A percentile compares a stretch with the other conserved stretches of the same genome.
These are phyloP conservation scores for Colletotrichum limetticola DNA, from an alignment of 2,329 filamentous ascomycete genomes.

Conservation along the genomic window DNA sequence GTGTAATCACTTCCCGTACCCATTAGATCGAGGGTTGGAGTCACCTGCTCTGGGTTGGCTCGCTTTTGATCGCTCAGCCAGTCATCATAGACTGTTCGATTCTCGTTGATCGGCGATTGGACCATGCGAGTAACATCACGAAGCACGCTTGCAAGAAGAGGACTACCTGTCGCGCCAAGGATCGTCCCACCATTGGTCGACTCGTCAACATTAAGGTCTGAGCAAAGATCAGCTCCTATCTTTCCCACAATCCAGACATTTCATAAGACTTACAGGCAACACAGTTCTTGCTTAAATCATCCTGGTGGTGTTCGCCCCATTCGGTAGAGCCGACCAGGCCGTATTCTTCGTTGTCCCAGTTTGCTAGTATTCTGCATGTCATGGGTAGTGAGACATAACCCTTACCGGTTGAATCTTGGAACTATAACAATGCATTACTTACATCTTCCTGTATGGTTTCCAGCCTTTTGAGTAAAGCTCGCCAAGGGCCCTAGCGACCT, in stretches of 20 bases:
- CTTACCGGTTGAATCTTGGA: too few relatives aligned
- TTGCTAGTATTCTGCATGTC: slow-evolving; percentile 63
- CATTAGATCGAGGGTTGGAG: slow-evolving; percentile 54
- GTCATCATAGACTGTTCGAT: slow-evolving; percentile 51
- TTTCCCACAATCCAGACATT: too few relatives aligned
- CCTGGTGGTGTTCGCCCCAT: slow-evolving; percentile 77
- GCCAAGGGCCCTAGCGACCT: too few relatives aligned
- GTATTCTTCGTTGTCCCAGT: slow-evolving; percentile 75
- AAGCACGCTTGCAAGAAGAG: slow-evolving; percentile 69
- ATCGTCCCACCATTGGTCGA: slow-evolving; percentile 63
- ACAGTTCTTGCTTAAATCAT: slow-evolving; percentile 61
- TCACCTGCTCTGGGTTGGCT: too few relatives aligned
- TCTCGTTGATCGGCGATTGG: slow-evolving; percentile 61
- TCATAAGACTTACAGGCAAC: too few relatives aligned
- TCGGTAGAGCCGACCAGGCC: slow-evolving; percentile 78
- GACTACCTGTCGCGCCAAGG: slow-evolving; percentile 67
- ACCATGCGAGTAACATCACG: slow-evolving; percentile 60
- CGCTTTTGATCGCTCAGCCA: slow-evolving; percentile 50
- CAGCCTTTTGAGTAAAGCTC: too few relatives aligned
- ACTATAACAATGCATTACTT: too few relatives aligned
- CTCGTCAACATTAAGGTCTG: too few relatives aligned
- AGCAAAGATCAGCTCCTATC: too few relatives aligned
- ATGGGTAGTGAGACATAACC: too few relatives aligned
- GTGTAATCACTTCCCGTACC: slow-evolving; percentile 71
- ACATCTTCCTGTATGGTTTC: too few relatives aligned